A percentile compares a stretch with the other conserved stretches of the same genome.
Conservation (phyloP, 345 rosid species). For the Boechera retrofracta region DNA sequence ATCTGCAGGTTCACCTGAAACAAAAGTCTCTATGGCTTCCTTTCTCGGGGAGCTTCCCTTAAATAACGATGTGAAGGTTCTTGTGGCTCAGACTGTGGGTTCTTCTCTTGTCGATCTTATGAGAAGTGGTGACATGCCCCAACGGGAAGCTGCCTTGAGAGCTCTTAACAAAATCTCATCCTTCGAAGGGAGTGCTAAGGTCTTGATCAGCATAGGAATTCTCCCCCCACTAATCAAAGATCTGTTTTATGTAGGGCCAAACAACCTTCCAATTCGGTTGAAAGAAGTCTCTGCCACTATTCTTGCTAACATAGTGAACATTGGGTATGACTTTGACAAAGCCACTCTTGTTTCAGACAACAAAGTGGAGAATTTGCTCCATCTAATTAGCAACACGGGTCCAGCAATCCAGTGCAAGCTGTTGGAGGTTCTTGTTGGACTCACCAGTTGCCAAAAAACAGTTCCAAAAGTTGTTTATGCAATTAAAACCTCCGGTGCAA, state of each 20-base stretch:
- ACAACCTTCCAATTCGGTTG: conserved; percentile 79
- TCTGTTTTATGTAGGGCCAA: conserved; percentile 76
- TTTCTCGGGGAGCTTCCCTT: conserved; percentile 89
- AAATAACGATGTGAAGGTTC: conserved; percentile 77
- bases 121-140: conserved; percentile 70
- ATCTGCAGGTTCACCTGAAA: conserved; percentile 81
- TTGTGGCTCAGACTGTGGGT: conserved; percentile 83
- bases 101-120: conserved; percentile 74
- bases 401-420: conserved; percentile 97
- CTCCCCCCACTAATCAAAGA: conserved; percentile 91
- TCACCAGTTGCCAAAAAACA: conserved; percentile 62
- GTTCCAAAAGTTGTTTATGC: conserved; percentile 77
- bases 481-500: conserved; percentile 90
- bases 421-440: conserved; percentile 96
- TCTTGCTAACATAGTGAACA: conserved; percentile 84
- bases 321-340: conserved; percentile 73
- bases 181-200: conserved; percentile 78
- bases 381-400: conserved; percentile 92
- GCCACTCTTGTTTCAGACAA: conserved; percentile 85
- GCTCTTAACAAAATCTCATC: conserved; percentile 91
- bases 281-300: conserved; percentile 96
- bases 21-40: conserved; percentile 86
- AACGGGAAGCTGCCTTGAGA: conserved; percentile 86
- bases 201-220: conserved; percentile 81
- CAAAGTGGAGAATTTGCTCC: conserved; percentile 74